These are phyloP conservation scores for Talaromyces islandicus DNA, from an alignment of 2,329 filamentous ascomycete species.

Conservation along the genomic window DNA sequence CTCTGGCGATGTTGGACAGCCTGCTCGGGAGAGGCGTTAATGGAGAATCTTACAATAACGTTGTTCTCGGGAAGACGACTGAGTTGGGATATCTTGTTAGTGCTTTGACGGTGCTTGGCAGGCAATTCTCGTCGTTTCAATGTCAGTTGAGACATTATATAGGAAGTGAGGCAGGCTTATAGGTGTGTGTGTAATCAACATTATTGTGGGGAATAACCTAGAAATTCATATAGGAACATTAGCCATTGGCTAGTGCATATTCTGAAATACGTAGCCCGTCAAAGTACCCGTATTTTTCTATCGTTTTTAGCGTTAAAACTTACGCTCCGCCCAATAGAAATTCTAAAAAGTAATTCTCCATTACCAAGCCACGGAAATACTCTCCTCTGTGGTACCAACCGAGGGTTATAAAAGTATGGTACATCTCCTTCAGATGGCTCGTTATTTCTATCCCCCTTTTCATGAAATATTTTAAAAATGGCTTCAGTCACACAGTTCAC, in stretches of 20 bases:
- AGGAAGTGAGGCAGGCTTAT: not conserved
- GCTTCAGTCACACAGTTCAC: not conserved
- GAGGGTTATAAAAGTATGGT: not conserved
- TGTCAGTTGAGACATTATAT: not conserved
- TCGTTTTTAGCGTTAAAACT: not conserved
- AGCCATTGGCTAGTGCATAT: not conserved
- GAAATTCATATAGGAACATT: not conserved
- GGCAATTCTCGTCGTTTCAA: not conserved
- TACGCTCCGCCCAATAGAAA: slow-evolving; percentile 1
- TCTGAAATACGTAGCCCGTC: not conserved
- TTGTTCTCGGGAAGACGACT: not conserved
- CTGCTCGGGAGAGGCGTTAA: not conserved
- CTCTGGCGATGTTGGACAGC: not conserved
- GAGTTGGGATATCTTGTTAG: slow-evolving; percentile 2
- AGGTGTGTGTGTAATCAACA: not conserved
- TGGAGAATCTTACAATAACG: not conserved
- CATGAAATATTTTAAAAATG: not conserved
- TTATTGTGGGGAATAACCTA: not conserved
- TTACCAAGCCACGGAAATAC: not conserved
- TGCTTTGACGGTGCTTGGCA: not conserved
- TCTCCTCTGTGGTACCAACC: not conserved
- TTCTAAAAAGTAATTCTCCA: not conserved
- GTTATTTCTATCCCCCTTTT: not conserved
- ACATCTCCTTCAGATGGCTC: not conserved
- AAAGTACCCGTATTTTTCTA: not conserved